phyloP scores from a whole-genome alignment of 2,329 filamentous ascomycete species.

The Diplocarpon mali region DNA sequence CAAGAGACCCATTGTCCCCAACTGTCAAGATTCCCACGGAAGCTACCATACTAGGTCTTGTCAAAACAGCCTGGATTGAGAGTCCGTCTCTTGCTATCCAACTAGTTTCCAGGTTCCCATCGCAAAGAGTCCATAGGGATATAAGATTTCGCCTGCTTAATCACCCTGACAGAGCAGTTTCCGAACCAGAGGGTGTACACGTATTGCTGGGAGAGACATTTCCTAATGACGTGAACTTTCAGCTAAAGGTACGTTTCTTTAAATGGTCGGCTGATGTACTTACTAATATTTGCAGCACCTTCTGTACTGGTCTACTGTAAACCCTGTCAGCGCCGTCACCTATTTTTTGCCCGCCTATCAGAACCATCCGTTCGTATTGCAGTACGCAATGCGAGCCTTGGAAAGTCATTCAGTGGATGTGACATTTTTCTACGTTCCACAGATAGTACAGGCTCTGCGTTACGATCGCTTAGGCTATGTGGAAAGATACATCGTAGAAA shows the following conservation, averaged over 20 bases:
- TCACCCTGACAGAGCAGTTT: conserved; percentile 71
- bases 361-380: conserved; percentile 85
- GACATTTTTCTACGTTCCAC: conserved; percentile 97
- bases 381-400: conserved; percentile 91
- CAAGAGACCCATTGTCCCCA: conserved; percentile 35
- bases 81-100: conserved; percentile 81
- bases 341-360: conserved; percentile 87
- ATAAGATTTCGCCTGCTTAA: conserved; percentile 71
- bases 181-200: conserved; percentile 72
- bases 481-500: conserved; percentile 92
- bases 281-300: conserved; percentile 49
- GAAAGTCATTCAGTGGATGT: conserved; percentile 94
- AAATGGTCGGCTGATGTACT: conserved; percentile 23
- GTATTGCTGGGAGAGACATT: conserved; percentile 68
- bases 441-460: conserved; percentile 89
- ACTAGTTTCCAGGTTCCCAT: conserved; percentile 68
- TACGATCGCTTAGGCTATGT: conserved; percentile 93
- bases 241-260: conserved; percentile 58
- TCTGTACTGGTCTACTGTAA: conserved; percentile 84
- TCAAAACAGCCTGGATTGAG: conserved; percentile 80
- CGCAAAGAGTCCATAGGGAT: conserved; percentile 59
- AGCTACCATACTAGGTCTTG: conserved; percentile 37
- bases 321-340: conserved; percentile 84
- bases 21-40: conserved; percentile 33
- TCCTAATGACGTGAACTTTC: conserved; percentile 68